phyloP scores from a whole-genome alignment of 352 stramenopile species.

The Globisporangium viniferum region DNA sequence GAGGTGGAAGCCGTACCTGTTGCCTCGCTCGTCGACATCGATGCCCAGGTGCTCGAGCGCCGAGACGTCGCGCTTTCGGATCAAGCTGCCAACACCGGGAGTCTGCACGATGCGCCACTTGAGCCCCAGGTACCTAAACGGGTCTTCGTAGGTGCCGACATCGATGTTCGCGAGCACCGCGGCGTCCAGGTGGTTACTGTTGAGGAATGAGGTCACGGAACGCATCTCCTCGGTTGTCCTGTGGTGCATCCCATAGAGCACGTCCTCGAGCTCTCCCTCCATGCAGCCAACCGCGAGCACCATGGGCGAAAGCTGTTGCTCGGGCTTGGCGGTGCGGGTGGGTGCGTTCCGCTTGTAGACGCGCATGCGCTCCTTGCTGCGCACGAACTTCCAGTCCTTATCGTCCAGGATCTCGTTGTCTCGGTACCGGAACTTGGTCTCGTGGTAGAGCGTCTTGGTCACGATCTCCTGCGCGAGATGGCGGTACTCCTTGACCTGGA shows the following conservation, averaged over 20 bases:
- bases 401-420: slow-evolving; percentile 20
- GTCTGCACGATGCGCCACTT: slow-evolving; percentile 40
- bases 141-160: slow-evolving; percentile 27
- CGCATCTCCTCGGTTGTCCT: slow-evolving; percentile 53
- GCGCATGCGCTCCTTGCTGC: slow-evolving; percentile 29
- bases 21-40: slow-evolving; percentile 24
- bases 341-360: no score
- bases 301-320: slow-evolving; percentile 28
- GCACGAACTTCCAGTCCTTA: slow-evolving; percentile 32
- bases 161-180: slow-evolving; percentile 44
- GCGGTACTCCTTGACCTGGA: slow-evolving; percentile 30
- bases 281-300: slow-evolving; percentile 38
- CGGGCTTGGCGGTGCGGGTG: no score
- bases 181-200: slow-evolving; percentile 37
- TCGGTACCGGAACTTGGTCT: slow-evolving; percentile 27
- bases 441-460: slow-evolving; percentile 38
- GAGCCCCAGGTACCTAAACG: slow-evolving; percentile 43
- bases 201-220: slow-evolving; percentile 26
- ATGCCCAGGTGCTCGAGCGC: slow-evolving; percentile 49
- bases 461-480: slow-evolving; percentile 39
- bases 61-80: slow-evolving; percentile 43
- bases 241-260: slow-evolving; percentile 44
- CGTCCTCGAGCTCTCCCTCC: slow-evolving; percentile 38
- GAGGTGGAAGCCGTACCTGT: slow-evolving; percentile 31
- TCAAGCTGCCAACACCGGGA: slow-evolving; percentile 22